phyloP scores from a whole-genome alignment of 1,139 yeast species.

The Yarrowia galli region DNA sequence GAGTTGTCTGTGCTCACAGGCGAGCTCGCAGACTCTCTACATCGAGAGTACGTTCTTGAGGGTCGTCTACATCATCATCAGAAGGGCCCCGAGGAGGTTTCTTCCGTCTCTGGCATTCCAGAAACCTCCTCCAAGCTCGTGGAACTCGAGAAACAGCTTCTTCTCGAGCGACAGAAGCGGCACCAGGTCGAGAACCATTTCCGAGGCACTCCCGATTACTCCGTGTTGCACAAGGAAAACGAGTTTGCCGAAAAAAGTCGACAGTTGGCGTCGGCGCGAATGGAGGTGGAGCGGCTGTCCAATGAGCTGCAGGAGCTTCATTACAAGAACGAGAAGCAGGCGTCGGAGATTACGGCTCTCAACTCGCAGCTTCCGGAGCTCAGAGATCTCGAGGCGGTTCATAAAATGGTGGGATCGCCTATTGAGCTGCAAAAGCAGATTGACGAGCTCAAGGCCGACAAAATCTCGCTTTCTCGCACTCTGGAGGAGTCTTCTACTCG shows the following conservation, averaged over 20 bases:
- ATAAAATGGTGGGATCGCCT: conserved; percentile 49
- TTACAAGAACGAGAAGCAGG: conserved; percentile 49
- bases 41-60: conserved; percentile 50
- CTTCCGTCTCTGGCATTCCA: conserved; percentile 23
- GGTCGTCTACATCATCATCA: conserved; percentile 41
- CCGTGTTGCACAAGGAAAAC: conserved; percentile 44
- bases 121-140: conserved; percentile 35
- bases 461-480: conserved; percentile 47
- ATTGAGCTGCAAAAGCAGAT: conserved; percentile 48
- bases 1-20: conserved; percentile 51
- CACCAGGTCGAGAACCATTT: conserved; percentile 37
- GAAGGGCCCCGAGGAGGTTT: conserved; percentile 23
- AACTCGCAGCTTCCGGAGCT: conserved; percentile 45
- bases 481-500: conserved; percentile 48
- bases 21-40: conserved; percentile 52
- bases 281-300: conserved; percentile 45
- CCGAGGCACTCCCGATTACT: conserved; percentile 40
- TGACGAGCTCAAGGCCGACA: conserved; percentile 50
- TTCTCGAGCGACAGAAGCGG: conserved; percentile 38
- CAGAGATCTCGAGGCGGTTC: conserved; percentile 46
- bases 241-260: conserved; percentile 45
- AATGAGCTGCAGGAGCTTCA: conserved; percentile 48
- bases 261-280: conserved; percentile 43
- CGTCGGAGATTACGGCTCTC: conserved; percentile 45
- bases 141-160: conserved; percentile 45